Evolutionary conservation across 2,329 filamentous ascomycete species (phyloP).

Genomic region (Chrysosporium keratinophilum): DNA sequence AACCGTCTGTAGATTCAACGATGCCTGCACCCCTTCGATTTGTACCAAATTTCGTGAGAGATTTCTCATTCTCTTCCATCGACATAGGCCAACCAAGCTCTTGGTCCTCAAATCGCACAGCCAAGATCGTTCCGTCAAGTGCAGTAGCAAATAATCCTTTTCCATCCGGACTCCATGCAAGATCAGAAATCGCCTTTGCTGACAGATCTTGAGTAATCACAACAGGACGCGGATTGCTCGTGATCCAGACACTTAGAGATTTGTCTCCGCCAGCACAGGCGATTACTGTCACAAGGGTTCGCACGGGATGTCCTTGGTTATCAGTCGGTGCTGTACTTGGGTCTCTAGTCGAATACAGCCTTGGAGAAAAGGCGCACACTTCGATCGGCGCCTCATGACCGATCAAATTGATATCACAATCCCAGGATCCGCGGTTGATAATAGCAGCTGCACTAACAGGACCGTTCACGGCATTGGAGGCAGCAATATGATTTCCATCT

Average conservation of each 20-base stretch:
- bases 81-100: slow-evolving; percentile 84
- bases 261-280: slow-evolving; percentile 96
- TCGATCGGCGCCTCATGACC: slow-evolving; percentile 95
- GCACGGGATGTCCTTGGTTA: slow-evolving; percentile 30
- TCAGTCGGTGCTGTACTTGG: slow-evolving; percentile 40
- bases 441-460: slow-evolving; percentile 96
- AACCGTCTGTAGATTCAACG: slow-evolving; percentile 79
- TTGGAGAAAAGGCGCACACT: slow-evolving; percentile 91
- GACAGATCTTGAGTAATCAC: slow-evolving; percentile 83
- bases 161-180: slow-evolving; percentile 89
- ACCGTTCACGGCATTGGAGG: slow-evolving; percentile 92
- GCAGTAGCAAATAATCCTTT: slow-evolving; percentile 76
- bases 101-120: slow-evolving; percentile 68
- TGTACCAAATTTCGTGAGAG: slow-evolving; percentile 82
- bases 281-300: slow-evolving; percentile 71
- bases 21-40: slow-evolving; percentile 82
- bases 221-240: slow-evolving; percentile 81
- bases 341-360: slow-evolving; percentile 69
- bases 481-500: slow-evolving; percentile 92
- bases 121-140: slow-evolving; percentile 78
- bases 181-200: slow-evolving; percentile 83
- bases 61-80: slow-evolving; percentile 81
- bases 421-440: slow-evolving; percentile 83
- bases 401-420: slow-evolving; percentile 93
- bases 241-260: slow-evolving; percentile 94